Evolutionary conservation across 306 rosid species (phyloP).

Genomic region (Sphenostylis stenocarpa): DNA sequence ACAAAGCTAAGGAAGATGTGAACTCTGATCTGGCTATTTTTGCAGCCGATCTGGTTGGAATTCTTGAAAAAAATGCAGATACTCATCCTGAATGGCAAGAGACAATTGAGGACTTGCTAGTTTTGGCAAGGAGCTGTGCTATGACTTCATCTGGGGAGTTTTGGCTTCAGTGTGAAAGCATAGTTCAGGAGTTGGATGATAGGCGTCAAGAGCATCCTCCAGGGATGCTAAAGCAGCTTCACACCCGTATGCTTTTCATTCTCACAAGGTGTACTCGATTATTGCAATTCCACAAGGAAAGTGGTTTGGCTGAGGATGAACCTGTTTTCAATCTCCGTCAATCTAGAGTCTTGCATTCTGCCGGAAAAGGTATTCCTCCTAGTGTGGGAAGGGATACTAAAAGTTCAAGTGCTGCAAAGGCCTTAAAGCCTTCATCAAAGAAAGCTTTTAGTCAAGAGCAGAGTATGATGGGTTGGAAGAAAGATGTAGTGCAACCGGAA

Average conservation of each 20-base stretch:
- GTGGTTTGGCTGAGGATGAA: conserved; percentile 87
- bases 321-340: conserved; percentile 78
- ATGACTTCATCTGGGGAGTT: conserved; percentile 88
- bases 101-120: conserved; percentile 90
- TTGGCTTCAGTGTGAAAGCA: conserved; percentile 98
- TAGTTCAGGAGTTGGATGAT: conserved; percentile 99
- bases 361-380: conserved; percentile 72
- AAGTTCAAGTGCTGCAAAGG: conserved; percentile 51
- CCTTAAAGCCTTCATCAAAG: conserved; percentile 64
- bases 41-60: conserved; percentile 93
- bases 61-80: conserved; percentile 91
- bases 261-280: conserved; percentile 96
- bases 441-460: conserved; percentile 96
- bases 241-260: conserved; percentile 93
- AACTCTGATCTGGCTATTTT: conserved; percentile 84
- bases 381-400: conserved; percentile 61
- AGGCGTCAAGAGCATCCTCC: conserved; percentile 95
- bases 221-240: conserved; percentile 91
- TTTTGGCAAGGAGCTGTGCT: conserved; percentile 97
- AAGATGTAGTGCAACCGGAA: conserved; percentile 48
- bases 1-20: conserved; percentile 95
- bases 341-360: conserved; percentile 68
- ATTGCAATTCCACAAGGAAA: conserved; percentile 96
- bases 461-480: conserved; percentile 62
- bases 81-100: conserved; percentile 96